These are phyloP conservation scores for Kernera saxatilis DNA, from an alignment of 345 rosid genomes.

Conservation along the genomic window DNA sequence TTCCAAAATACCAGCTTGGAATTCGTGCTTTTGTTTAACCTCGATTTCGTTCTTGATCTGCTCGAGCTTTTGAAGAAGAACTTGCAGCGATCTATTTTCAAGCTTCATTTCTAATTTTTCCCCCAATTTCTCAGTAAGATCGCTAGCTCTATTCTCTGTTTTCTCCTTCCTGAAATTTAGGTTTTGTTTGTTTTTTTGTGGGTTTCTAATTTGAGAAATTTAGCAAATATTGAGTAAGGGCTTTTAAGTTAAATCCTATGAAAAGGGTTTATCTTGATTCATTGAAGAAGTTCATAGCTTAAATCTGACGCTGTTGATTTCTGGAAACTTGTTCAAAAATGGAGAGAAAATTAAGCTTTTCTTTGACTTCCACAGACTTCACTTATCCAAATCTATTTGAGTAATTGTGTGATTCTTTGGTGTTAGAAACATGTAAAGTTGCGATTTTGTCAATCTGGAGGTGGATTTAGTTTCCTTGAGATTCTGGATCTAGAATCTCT, in stretches of 20 bases:
- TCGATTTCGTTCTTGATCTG: conserved; percentile 41
- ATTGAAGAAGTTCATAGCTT: conserved; percentile 14
- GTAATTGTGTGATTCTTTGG: background rate
- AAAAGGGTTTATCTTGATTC: background rate
- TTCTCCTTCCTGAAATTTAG: conserved; percentile 11
- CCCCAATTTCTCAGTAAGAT: conserved; percentile 57
- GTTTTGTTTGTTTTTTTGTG: conserved; percentile 2
- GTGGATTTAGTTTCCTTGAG: background rate
- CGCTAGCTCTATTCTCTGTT: conserved; percentile 8
- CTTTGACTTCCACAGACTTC: conserved; percentile 3
- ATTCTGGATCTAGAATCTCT: conserved; percentile 11
- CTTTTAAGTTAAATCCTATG: background rate
- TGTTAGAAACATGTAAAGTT: conserved; percentile 14
- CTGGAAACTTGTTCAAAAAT: conserved; percentile 18
- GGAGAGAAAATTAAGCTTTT: conserved; percentile 16
- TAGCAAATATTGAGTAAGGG: background rate
- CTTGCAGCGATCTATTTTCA: conserved; percentile 58
- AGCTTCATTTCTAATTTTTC: conserved; percentile 42
- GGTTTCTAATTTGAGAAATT: conserved; percentile 4
- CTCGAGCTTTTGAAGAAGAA: conserved; percentile 40
- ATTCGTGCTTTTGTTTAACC: background rate
- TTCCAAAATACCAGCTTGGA: background rate
- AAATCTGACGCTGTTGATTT: conserved; percentile 23
- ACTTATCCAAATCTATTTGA: conserved; percentile 18
- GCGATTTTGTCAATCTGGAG: background rate